Conservation (phyloP, 2,329 filamentous ascomycete species). For the Dactylellina parvicollis region DNA sequence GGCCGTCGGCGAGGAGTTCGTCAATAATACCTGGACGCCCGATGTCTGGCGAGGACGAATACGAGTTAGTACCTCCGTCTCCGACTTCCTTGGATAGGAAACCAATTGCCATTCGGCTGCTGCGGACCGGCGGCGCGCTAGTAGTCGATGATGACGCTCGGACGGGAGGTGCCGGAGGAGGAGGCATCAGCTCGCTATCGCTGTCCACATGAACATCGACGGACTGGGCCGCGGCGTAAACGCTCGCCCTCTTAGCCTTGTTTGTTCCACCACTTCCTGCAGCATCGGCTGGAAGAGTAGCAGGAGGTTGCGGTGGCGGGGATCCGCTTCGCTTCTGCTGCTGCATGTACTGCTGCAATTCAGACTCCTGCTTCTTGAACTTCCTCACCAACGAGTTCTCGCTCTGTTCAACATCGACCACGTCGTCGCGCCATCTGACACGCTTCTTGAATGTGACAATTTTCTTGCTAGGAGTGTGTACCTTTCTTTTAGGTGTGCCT, state of each 20-base stretch:
- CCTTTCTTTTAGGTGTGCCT: conserved; percentile 57
- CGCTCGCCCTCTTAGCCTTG: conserved; percentile 46
- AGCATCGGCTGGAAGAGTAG: conserved; percentile 29
- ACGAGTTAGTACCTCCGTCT: conserved; percentile 54
- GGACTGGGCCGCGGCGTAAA: conserved; percentile 25
- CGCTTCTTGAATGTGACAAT: conserved; percentile 70
- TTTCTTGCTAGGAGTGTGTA: conserved; percentile 65
- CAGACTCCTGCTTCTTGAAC: conserved; percentile 74
- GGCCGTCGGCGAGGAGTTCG: conserved; percentile 14
- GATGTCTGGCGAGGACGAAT: conserved; percentile 51
- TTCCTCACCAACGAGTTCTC: conserved; percentile 83
- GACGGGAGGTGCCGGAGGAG: conserved; percentile 43
- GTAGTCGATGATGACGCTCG: conserved; percentile 47
- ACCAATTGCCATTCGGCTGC: conserved; percentile 54
- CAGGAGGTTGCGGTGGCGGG: conserved; percentile 32
- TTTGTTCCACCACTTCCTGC: conserved; percentile 36
- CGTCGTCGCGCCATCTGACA: conserved; percentile 93
- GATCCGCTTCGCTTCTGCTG: conserved; percentile 57
- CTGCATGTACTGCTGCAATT: conserved; percentile 68
- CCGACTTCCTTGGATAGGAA: conserved; percentile 53
- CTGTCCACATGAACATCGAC: conserved; percentile 53
- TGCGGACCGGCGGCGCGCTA: conserved; percentile 54
- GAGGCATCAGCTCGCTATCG: conserved; percentile 52
- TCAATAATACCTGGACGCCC: conserved; percentile 41
- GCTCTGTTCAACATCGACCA: conserved; percentile 72